These are phyloP conservation scores for Thamnidium elegans DNA, from an alignment of 192 early-diverging fungal species.

Conservation along the genomic window DNA sequence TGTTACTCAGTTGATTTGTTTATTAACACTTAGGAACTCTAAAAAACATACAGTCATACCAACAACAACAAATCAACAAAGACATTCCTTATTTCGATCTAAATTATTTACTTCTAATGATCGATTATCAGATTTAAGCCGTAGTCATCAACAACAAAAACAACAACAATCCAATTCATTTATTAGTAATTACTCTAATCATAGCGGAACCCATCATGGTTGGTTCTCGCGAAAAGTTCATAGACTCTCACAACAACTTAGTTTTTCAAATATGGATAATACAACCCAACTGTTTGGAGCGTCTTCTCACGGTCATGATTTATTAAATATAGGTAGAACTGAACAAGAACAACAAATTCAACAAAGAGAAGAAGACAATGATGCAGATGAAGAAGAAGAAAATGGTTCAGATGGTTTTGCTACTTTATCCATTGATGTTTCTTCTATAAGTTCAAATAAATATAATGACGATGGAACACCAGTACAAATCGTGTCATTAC, in stretches of 20 bases:
- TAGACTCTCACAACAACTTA: constrained; percentile 11
- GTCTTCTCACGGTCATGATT: constrained; percentile 7
- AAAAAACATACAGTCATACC: not conserved
- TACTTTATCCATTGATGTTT: constrained; percentile 19
- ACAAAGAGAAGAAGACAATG: not conserved
- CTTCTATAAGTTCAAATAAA: constrained; percentile 5
- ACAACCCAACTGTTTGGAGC: not conserved
- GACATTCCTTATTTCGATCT: constrained; percentile 11
- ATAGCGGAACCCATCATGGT: not conserved
- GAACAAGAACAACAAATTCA: constrained; percentile 12
- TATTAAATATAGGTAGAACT: constrained; percentile 1
- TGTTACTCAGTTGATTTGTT: constrained; percentile 16
- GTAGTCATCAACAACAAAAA: not conserved
- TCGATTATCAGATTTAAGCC: not conserved
- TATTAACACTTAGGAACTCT: constrained; percentile 28
- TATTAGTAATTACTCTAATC: not conserved
- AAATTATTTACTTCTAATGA: constrained; percentile 11
- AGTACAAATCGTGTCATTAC: constrained; percentile 1
- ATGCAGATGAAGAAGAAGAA: not conserved
- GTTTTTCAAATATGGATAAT: not conserved
- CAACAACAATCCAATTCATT: not conserved
- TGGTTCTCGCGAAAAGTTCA: constrained; percentile 4
- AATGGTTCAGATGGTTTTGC: constrained; percentile 6
- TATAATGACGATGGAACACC: constrained; percentile 13
- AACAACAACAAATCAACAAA: not conserved